phyloP scores from a whole-genome alignment of 352 stramenopile species.

The Pythium plurisporium region DNA sequence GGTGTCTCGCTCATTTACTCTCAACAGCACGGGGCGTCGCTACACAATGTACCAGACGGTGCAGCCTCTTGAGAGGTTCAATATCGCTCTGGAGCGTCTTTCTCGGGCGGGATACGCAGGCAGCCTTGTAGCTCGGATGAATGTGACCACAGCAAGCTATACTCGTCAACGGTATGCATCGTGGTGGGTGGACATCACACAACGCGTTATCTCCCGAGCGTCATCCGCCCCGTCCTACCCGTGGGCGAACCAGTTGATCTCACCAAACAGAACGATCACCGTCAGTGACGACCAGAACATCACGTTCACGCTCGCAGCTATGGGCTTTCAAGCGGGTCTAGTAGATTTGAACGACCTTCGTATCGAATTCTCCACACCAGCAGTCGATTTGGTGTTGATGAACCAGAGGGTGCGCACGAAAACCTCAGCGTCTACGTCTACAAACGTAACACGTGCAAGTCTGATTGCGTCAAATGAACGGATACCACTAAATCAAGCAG shows the following conservation, averaged over 20 bases:
- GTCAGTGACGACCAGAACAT: constrained; percentile 40
- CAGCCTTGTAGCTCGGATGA: not conserved
- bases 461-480: not conserved
- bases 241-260: not conserved
- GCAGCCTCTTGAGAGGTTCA: not conserved
- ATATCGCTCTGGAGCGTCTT: constrained; percentile 6
- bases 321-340: constrained; percentile 24
- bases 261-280: constrained; percentile 20
- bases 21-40: not conserved
- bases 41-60: not conserved
- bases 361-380: not conserved
- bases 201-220: constrained; percentile 5
- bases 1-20: not conserved
- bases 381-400: constrained; percentile 4
- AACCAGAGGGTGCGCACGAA: not conserved
- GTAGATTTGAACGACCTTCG: constrained; percentile 20
- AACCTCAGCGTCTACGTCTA: not conserved
- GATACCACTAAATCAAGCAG: constrained; percentile 17
- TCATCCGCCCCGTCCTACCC: constrained; percentile 1
- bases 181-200: constrained; percentile 7
- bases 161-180: constrained; percentile 4
- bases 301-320: constrained; percentile 27
- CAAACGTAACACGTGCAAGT: not conserved
- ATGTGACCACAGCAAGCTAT: constrained; percentile 11
- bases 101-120: constrained; percentile 3